Evolutionary conservation across 1,139 yeast genomes (phyloP), one percentile per base, ranked within the genome.

Genomic region (Lodderomyces theae): DNA sequence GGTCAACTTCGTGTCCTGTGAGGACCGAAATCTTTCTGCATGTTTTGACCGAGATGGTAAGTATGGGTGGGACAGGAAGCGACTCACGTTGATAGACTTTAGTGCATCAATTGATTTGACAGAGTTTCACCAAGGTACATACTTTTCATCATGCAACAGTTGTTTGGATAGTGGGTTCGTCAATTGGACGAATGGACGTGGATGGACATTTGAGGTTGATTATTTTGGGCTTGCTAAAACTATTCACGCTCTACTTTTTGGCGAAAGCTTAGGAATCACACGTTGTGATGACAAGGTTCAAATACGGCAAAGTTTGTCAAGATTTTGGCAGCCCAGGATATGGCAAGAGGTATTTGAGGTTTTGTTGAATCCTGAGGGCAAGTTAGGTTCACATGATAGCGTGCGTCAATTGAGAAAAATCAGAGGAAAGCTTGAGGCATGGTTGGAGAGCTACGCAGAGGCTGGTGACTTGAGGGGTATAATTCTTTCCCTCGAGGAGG

Each of bases 151-250:
- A 88, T 86, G 21, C 37, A 5, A 70, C 70, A 37, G 88, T 42
- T 6, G 4, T 15, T 15, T 15, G 3, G 18, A 10, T 18, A 28
- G n/a, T 15, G 4, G n/a, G 18, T 28, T 28, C 15, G 7, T 28
- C 11, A 16, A 5, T 3, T 15, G 31, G 18, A 28, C 15, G 21
- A 64, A 74, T 3, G 69, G 76, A 74, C 85, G 0, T 90, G 96
- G 96, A 0, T 90, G 96, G 96, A 75, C 79, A 2, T 87, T 74
- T 54, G 90, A 89, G 53, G 82, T 86, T 3, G 97, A 90, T 61
- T 88, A 88, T 57, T 86, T 77, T 56, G 97, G 96, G 0, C 50
- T 87, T 21, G 97, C 96, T 0, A 77, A 83, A 25, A 77, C 86
- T 0, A 65, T 87, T 1, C 94, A 89, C 54, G 73, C 83, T 0